Percentiles rank a stretch among this genome's conserved stretches.
Evolutionary conservation across 2,329 filamentous ascomycete species (phyloP).

Genomic region (Microcyclosporella mali): DNA sequence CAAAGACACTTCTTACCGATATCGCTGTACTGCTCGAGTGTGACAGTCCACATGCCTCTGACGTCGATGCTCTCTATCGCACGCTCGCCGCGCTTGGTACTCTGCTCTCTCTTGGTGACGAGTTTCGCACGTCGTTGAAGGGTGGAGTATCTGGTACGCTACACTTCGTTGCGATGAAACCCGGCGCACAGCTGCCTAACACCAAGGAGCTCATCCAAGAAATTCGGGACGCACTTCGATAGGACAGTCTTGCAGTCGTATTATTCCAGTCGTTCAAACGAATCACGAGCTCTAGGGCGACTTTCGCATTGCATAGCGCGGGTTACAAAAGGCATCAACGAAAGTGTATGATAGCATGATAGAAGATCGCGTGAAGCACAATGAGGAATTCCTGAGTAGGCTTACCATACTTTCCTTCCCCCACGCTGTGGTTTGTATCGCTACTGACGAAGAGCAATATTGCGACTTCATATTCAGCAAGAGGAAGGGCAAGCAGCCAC

Average conservation of each 20-base stretch:
- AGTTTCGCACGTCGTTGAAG: slow-evolving; percentile 53
- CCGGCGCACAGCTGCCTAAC: slow-evolving; percentile 53
- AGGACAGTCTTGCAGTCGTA: not conserved
- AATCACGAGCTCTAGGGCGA: not conserved
- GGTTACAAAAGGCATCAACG: not conserved
- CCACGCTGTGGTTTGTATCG: not conserved
- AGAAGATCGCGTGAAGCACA: not conserved
- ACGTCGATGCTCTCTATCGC: slow-evolving; percentile 78
- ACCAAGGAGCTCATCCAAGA: slow-evolving; percentile 55
- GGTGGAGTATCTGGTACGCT: slow-evolving; percentile 49
- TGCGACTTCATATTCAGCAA: too few relatives aligned
- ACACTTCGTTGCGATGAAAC: slow-evolving; percentile 43
- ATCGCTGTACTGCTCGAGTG: slow-evolving; percentile 29
- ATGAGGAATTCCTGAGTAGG: too few relatives aligned
- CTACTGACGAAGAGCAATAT: not conserved
- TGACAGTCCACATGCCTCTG: slow-evolving; percentile 49
- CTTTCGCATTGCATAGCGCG: slow-evolving; percentile 5
- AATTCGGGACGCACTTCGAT: slow-evolving; percentile 46
- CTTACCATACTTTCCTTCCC: too few relatives aligned
- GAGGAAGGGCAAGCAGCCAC: too few relatives aligned
- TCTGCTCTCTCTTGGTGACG: slow-evolving; percentile 56
- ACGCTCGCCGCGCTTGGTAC: slow-evolving; percentile 79
- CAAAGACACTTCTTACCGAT: slow-evolving; percentile 27
- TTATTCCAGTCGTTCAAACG: not conserved
- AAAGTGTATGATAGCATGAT: slow-evolving; percentile 1